A percentile compares a stretch with the other conserved stretches of the same genome.
Conservation (phyloP, 352 stramenopile genomes). For the Globisporangium viniferum region DNA sequence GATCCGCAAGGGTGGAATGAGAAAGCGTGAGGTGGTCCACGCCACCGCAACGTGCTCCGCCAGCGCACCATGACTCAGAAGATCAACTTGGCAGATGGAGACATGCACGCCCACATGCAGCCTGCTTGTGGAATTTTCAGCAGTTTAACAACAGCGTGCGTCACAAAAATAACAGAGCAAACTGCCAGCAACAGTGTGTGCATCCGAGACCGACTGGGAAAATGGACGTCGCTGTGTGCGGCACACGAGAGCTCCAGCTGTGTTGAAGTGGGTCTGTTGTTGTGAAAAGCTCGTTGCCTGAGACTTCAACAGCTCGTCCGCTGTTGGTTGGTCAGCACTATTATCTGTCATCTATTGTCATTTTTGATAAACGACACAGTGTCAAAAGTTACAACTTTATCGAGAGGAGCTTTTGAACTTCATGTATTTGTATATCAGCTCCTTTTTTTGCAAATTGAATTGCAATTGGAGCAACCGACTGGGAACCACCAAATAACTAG, state of each 20-base stretch:
- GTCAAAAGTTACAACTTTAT: too few species aligned
- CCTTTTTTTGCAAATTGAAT: too few species aligned
- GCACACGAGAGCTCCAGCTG: neutral
- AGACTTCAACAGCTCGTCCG: too few species aligned
- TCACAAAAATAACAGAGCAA: neutral
- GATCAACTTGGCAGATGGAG: neutral
- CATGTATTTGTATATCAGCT: too few species aligned
- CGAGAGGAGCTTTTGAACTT: too few species aligned
- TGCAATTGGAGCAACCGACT: too few species aligned
- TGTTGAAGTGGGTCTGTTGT: neutral
- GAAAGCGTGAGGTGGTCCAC: neutral
- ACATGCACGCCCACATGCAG: neutral
- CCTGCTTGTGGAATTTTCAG: neutral
- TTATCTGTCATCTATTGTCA: too few species aligned
- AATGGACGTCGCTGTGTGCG: neutral
- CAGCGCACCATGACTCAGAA: neutral
- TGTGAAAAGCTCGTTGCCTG: neutral
- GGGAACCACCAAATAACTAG: too few species aligned
- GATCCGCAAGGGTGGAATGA: neutral
- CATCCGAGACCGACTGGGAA: neutral
- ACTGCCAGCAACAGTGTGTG: neutral
- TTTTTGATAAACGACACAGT: too few species aligned
- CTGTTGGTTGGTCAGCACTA: too few species aligned
- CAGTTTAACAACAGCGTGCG: neutral
- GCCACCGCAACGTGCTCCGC: neutral